Percentiles rank a stretch among this genome's conserved stretches.
phyloP scores from a whole-genome alignment of 1,284 basidiomycete species.

The Rhodotorula sp. region DNA sequence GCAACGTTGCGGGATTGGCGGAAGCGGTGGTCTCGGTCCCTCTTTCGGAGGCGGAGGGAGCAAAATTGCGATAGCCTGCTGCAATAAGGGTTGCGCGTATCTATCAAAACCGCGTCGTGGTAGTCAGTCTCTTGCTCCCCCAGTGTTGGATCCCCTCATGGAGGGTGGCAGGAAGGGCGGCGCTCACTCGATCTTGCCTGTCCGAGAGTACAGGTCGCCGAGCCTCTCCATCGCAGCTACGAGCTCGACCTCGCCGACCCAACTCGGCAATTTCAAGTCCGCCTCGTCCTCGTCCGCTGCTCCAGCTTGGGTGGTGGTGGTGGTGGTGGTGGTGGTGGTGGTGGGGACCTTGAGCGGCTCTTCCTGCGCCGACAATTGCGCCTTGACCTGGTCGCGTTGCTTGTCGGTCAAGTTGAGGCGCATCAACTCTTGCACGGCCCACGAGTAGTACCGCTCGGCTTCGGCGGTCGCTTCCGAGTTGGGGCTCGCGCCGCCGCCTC shows the following conservation, averaged over 20 bases:
- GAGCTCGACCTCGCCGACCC: slow-evolving; percentile 32
- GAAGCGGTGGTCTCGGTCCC: slow-evolving; percentile 3
- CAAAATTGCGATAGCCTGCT: slow-evolving; percentile 35
- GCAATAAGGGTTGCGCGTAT: slow-evolving; percentile 34
- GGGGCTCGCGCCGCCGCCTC: not conserved
- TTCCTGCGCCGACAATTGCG: slow-evolving; percentile 4
- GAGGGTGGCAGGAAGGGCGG: too few relatives aligned
- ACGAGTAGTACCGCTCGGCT: slow-evolving; percentile 36
- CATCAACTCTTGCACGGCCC: slow-evolving; percentile 36
- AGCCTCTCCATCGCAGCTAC: slow-evolving; percentile 36
- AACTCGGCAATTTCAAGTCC: slow-evolving; percentile 20
- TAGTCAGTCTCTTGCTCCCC: too few relatives aligned
- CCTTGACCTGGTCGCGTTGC: slow-evolving; percentile 24
- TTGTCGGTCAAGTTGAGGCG: slow-evolving; percentile 24
- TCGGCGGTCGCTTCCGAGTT: slow-evolving; percentile 13
- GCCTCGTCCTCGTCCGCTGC: slow-evolving; percentile 3
- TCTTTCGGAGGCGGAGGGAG: slow-evolving; percentile 35
- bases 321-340: too few relatives aligned
- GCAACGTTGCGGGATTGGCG: slow-evolving; percentile 28
- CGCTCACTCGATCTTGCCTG: slow-evolving; percentile 33
- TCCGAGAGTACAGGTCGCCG: slow-evolving; percentile 34
- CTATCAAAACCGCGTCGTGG: not conserved
- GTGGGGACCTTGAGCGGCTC: not conserved
- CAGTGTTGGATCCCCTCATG: not conserved
- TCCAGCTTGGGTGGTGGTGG: too few relatives aligned